Evolutionary conservation across 805 yeast genomes (phyloP), one percentile per base, ranked within the genome.

Genomic region (Yamadazyma insecticola): DNA sequence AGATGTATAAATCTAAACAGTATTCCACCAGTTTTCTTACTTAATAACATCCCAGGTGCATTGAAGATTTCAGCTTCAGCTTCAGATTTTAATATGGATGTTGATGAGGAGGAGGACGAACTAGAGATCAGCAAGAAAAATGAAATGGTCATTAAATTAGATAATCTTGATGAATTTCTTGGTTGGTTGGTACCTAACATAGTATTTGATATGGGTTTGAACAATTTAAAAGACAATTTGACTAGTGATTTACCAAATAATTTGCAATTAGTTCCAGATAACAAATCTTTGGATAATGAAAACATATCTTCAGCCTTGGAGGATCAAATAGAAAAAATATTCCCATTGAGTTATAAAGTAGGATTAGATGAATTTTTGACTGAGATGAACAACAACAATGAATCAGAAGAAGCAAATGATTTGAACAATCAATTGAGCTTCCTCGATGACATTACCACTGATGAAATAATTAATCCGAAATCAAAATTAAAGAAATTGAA

Each of bases 1-100:
- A 58, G 89, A 36, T 74, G 78, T 24, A 72, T 81, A 36, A 79
- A 85, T 13, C 61, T 79, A 0, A 62, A 70, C 26, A 70, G 83
- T 0, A 75, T 83, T 8, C 90, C 94, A 0, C 60, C 65, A 11
- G 44, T 50, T 10, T 76, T 77, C 39, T 54, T 71, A 24, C 38
- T 57, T 9, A 57, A 62, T 13, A 64, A 57, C 33, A 39, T 67
- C 9, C 29, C 38, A 6, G 45, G 45, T n/a, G 45, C 45, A 5
- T 31, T 39, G 9, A 39, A 39, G 22, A 31, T 39, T 21, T 30
- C 36, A 6, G 41, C 45, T 18, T 34, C 43, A 5, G 45, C 45
- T 13, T 36, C 58, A 16, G 59, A 47, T 26, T 60, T 60, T 37
- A 49, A 48, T 22, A 55, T 63, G 38, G 57, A 51, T 30, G 57